Base-by-base conservation (phyloP, 1,139 yeast species). In the Diutina pseudorugosa region DNA sequence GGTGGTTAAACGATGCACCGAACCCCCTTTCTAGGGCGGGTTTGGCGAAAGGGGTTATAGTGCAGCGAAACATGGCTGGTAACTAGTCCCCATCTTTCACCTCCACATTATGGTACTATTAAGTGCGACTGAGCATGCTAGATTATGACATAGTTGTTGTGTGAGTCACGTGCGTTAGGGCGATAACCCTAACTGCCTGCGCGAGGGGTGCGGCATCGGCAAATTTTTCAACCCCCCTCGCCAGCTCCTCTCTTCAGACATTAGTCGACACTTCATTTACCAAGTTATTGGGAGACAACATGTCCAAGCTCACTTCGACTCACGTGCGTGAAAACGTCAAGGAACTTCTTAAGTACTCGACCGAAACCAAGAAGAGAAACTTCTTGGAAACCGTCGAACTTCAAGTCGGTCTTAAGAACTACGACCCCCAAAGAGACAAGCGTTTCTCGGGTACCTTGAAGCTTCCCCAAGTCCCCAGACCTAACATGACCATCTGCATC, bases 351-450 rank as follows among this genome's bases (percentile, higher is more conserved):
- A 86, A 85, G 73, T 85, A 75, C 82, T 90, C 98, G 71, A 80
- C 66, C 71, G 94, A 89, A 76, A 87, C 95, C 83, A 93, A 93
- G 89, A 93, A 93, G 96, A 90, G 99, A 86, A 93, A 94, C 95
- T 94, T 94, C 82, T 86, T 93, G 80, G 98, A 94, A 85, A 93
- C 99, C 77, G 91, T 94, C 71, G 99, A 94, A 82, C 85, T 94
- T 75, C 98, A 94, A 82, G 96, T 94, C 71, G 98, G 98, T 76
- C 85, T 94, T 71, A 94, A 94, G 93, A 93, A 93, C 95, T 94
- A 94, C 81, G 99, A 94, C 78, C 98, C 99, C 74, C 98, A 94
- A 83, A 91, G 99, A 87, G 99, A 94, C 80, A 94, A 94, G 93
- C 98, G 99, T 89, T 94, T 94, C 98, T 91, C 98, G 75, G 99